Evolutionary conservation across 306 rosid species (phyloP).

Genomic region (Ochetophila trinervis): DNA sequence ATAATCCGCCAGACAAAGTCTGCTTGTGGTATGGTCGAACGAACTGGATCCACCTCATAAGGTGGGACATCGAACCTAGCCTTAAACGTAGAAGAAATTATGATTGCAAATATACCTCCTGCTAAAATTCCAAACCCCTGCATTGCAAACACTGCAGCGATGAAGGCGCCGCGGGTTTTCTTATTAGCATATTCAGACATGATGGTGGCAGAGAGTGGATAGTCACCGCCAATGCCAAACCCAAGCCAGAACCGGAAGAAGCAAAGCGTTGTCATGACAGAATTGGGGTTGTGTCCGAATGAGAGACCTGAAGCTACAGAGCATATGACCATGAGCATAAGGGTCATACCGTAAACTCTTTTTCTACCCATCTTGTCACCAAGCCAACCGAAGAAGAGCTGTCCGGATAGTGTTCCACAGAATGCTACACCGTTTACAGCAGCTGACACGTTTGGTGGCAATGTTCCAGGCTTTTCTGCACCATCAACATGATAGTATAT

Average conservation of each 20-base stretch:
- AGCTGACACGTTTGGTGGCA: constrained; percentile 70
- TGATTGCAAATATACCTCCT: constrained; percentile 58
- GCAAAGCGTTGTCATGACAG: constrained; percentile 68
- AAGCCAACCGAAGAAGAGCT: constrained; percentile 86
- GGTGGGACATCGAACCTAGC: constrained; percentile 40
- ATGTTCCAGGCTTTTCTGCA: constrained; percentile 46
- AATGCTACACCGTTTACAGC: constrained; percentile 75
- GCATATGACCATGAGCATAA: constrained; percentile 59
- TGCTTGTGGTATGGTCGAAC: constrained; percentile 60
- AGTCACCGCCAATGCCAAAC: constrained; percentile 77
- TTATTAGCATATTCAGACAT: constrained; percentile 77
- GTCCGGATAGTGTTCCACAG: constrained; percentile 61
- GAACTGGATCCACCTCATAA: constrained; percentile 33
- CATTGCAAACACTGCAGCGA: constrained; percentile 85
- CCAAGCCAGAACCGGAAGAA: constrained; percentile 84
- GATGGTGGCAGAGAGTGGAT: constrained; percentile 81
- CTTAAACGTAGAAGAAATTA: constrained; percentile 38
- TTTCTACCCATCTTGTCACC: constrained; percentile 75
- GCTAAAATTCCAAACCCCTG: constrained; percentile 77
- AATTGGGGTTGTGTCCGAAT: constrained; percentile 42
- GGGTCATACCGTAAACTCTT: constrained; percentile 69
- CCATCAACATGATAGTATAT: constrained; percentile 65
- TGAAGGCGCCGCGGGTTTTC: constrained; percentile 73
- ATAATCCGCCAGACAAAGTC: constrained; percentile 68
- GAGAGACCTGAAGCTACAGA: constrained; percentile 75